Evolutionary conservation across 208 protist genomes (phyloP), one percentile per base, ranked within the genome.

Genomic region (Trypanosomatidae sp.): DNA sequence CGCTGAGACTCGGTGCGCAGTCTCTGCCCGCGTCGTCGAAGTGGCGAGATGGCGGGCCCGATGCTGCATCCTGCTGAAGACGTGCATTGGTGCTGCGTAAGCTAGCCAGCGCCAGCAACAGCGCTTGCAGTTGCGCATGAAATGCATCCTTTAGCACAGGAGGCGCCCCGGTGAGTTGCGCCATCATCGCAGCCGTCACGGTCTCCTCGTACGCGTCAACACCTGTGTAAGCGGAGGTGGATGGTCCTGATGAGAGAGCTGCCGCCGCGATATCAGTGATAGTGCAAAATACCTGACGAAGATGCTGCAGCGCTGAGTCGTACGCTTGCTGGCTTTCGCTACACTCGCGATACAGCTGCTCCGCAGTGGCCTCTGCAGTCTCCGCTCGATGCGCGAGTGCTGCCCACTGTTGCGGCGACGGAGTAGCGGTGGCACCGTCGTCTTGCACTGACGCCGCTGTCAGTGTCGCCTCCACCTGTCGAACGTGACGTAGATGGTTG

Each of bases 111-210:
- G 75, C 68, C 44, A 80, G 33, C 33, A 80, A 64, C 62, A 80
- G 52, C 15, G 74, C 65, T 12, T 33, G 62, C 62, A 80, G 41
- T 56, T 80, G 75, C 9, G 69, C 39, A 15, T 22, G 50, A 41
- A 75, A 62, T 9, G 75, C 75, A 30, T 71, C 56, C 19, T 50
- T 64, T 47, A 67, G 47, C n/a, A 65, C 30, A n/a, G 44, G 55
- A 22, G 75, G 65, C 25, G 72, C 25, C 1, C 52, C 19, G 9
- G 39, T 33, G 12, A 80, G 70, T 44, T 75, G 75, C 47, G 62
- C 69, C 69, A 80, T 69, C 62, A 80, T 80, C 6, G 64, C 68
- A n/a, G 36, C 65, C 15, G 47, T 36, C 0, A 80, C 69, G 0
- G 64, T 66, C 62, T 56, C 62, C 46, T 80, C 69, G 64, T 71